These are phyloP conservation scores for Zoysia japonica DNA, from an alignment of 176 grass and related monocot species.

Conservation along the genomic window DNA sequence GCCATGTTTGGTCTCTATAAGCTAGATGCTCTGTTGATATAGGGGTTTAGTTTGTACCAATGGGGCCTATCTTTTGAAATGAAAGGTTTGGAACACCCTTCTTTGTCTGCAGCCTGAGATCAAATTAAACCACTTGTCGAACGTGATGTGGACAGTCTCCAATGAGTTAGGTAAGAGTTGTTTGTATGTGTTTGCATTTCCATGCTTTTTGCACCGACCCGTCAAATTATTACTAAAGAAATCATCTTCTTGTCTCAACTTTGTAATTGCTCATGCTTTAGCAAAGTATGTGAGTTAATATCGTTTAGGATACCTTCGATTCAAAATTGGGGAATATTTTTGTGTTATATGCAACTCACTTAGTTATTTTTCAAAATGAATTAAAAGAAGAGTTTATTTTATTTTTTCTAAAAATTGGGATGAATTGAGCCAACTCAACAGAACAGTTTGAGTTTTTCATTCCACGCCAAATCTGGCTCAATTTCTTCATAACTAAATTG, in stretches of 20 bases:
- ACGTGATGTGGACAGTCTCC: background rate
- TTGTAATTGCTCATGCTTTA: background rate
- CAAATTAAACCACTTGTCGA: background rate
- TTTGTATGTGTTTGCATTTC: background rate
- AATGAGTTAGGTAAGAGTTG: background rate
- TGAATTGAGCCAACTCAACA: no score
- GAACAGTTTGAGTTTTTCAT: no score
- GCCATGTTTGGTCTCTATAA: constrained; percentile 3
- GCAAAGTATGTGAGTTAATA: background rate
- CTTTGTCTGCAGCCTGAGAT: no score
- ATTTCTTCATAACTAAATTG: no score
- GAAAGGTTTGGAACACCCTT: background rate
- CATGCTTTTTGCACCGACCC: no score
- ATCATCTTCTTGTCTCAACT: background rate
- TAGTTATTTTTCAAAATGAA: no score
- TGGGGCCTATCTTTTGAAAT: background rate
- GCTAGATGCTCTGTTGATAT: background rate
- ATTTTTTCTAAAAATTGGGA: no score
- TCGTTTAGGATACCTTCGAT: background rate
- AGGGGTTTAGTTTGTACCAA: background rate
- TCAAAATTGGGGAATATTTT: no score
- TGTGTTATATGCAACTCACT: no score
- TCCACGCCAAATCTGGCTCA: no score
- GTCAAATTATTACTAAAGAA: background rate
- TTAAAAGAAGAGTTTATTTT: no score